A percentile compares a stretch with the other conserved stretches of the same genome.
phyloP scores from a whole-genome alignment of 2,329 filamentous ascomycete genomes.

The Colletotrichum sublineola region DNA sequence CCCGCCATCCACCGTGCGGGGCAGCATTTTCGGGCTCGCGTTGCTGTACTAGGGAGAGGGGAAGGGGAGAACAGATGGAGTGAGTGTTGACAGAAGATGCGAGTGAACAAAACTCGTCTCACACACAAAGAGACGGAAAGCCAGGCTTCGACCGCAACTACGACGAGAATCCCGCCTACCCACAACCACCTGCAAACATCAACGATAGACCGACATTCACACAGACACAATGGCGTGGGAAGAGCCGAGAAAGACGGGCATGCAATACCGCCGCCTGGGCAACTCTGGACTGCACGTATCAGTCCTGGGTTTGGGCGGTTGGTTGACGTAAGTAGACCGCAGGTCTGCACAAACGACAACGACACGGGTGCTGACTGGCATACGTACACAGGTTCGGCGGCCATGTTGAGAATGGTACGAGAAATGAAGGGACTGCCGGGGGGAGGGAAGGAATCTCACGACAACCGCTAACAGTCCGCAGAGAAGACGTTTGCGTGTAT shows the following conservation, averaged over 20 bases:
- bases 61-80: not conserved
- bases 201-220: constrained; percentile 5
- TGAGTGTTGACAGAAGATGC: not conserved
- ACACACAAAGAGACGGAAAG: not conserved
- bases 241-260: constrained; percentile 60
- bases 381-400: constrained; percentile 46
- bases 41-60: not conserved
- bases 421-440: not conserved
- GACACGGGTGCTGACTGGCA: constrained; percentile 37
- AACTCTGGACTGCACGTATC: constrained; percentile 75
- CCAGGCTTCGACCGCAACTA: not conserved
- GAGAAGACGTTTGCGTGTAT: constrained; percentile 72
- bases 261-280: constrained; percentile 59
- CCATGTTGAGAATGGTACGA: constrained; percentile 49
- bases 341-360: not conserved
- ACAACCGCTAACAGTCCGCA: constrained; percentile 44
- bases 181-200: not conserved
- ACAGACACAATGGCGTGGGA: constrained; percentile 55
- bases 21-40: constrained; percentile 26
- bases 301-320: constrained; percentile 73
- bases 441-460: not conserved
- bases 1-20: constrained; percentile 31
- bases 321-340: constrained; percentile 64
- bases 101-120: not conserved
- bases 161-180: not conserved